These are phyloP conservation scores for Gentiana straminea DNA, from an alignment of 257 asterid genomes.

Conservation along the genomic window DNA sequence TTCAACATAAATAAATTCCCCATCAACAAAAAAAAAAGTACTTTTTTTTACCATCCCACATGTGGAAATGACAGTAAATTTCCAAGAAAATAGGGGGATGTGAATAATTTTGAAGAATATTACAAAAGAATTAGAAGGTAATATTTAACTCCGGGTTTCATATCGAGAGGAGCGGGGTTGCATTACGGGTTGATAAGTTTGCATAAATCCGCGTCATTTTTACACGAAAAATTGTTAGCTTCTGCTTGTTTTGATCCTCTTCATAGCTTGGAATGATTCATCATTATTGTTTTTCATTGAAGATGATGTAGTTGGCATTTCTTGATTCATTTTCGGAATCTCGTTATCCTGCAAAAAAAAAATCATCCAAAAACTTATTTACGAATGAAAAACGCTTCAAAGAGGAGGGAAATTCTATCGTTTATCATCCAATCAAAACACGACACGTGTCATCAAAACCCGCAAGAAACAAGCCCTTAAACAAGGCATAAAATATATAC, in stretches of 20 bases:
- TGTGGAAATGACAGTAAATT: too few relatives aligned
- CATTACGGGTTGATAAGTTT: too few relatives aligned
- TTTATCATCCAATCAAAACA: too few relatives aligned
- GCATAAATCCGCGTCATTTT: too few relatives aligned
- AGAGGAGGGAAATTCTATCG: too few relatives aligned
- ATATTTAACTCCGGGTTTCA: too few relatives aligned
- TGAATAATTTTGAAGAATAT: conserved; percentile 36
- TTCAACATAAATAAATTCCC: conserved; percentile 13
- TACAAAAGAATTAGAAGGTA: conserved; percentile 10
- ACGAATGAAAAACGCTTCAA: too few relatives aligned
- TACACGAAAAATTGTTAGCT: conserved; percentile 21
- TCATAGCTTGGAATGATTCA: conserved; percentile 42
- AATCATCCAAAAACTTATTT: neutral
- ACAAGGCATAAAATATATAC: neutral
- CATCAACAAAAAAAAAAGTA: conserved; percentile 13
- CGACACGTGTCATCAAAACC: too few relatives aligned
- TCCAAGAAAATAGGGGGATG: conserved; percentile 22
- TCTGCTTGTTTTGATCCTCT: conserved; percentile 71
- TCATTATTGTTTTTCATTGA: conserved; percentile 31
- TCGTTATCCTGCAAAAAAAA: conserved; percentile 33
- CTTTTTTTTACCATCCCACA: too few relatives aligned
- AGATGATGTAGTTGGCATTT: conserved; percentile 21
- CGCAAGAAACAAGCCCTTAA: neutral
- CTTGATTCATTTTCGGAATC: conserved; percentile 16
- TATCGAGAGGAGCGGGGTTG: too few relatives aligned